phyloP scores from a whole-genome alignment of 202 grass and related monocot genomes.

The Panicum virgatum region DNA sequence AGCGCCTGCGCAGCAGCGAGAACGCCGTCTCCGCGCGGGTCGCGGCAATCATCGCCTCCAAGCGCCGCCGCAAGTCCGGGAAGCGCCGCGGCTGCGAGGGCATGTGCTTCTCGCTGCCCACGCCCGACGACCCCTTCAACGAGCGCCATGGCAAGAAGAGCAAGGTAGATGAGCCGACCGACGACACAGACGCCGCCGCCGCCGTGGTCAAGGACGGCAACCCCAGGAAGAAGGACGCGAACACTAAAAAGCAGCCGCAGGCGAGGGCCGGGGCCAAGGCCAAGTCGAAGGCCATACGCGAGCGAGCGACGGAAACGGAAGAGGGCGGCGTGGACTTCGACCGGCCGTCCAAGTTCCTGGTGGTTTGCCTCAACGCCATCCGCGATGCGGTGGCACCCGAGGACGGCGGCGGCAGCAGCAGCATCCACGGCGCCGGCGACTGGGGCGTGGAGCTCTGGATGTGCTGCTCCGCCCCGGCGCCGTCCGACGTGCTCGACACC shows the following conservation, averaged over 20 bases:
- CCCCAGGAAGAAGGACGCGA: slow-evolving; percentile 39
- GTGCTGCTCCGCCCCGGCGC: slow-evolving; percentile 50
- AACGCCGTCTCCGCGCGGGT: slow-evolving; percentile 68
- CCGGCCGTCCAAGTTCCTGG: slow-evolving; percentile 77
- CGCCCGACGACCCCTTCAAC: slow-evolving; percentile 81
- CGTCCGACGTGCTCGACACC: slow-evolving; percentile 61
- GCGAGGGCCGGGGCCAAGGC: slow-evolving; percentile 21
- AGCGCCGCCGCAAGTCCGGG: slow-evolving; percentile 80
- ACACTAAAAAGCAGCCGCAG: slow-evolving; percentile 33
- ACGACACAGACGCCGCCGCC: slow-evolving; percentile 10
- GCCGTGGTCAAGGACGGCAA: slow-evolving; percentile 15
- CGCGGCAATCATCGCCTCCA: slow-evolving; percentile 70
- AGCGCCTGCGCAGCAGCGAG: slow-evolving; percentile 73
- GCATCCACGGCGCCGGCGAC: slow-evolving; percentile 46
- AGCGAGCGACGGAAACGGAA: not conserved
- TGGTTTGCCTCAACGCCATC: slow-evolving; percentile 87
- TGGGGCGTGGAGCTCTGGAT: slow-evolving; percentile 91
- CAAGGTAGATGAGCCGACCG: slow-evolving; percentile 31
- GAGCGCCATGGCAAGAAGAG: slow-evolving; percentile 67
- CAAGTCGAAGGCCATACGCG: slow-evolving; percentile 13
- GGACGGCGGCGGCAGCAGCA: slow-evolving; percentile 16
- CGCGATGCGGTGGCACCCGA: slow-evolving; percentile 36
- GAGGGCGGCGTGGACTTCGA: slow-evolving; percentile 40
- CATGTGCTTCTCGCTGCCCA: slow-evolving; percentile 93
- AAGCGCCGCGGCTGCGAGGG: slow-evolving; percentile 80